Base-by-base conservation (phyloP, 2,329 filamentous ascomycete genomes). In the Apiospora aurea region DNA sequence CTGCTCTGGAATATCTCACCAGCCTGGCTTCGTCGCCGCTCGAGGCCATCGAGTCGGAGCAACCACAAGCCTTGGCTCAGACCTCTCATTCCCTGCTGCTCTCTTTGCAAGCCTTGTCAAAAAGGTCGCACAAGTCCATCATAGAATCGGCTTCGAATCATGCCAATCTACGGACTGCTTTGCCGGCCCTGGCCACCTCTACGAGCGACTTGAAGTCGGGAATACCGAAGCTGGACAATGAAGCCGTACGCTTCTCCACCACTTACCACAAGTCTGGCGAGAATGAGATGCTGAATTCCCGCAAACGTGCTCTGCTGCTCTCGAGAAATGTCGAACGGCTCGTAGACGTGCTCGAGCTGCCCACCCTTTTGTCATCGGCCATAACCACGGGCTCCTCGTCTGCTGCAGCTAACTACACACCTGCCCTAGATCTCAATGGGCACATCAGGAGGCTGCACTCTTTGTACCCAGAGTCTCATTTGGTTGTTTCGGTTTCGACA, bases 281-380 rank as follows among this genome's bases (percentile, higher is more conserved):
- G 73, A 92, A 91, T 75, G 88, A 91, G 69, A 86, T 94, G 0
- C 86, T 98, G 41, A 91, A 91, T 69, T 85, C 92, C 38, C 90
- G 96, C 75, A 94, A 93, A 78, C 92, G 93, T 79, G 93, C 94
- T 0, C 89, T 98, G 78, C 87, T 97, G 29, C 86, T 98, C 21
- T 90, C 94, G 24, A 89, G 94, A 67, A 98, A 98, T 80, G 92
- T 96, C 41, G 96, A 98, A 80, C 91, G 96, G 71, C 87, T 98
- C 3, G 93, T 95, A 43, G 95, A 98, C 80, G 92, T 98, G 44
- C 90, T 99, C 72, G 96, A 98, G 78, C 88, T 99, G 43, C 96
- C 96, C 0, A 91, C 93, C 0, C 85, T 98, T 46, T 88, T 99
- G 18, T 93, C 93, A 16, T 95, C 95, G 1, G 92, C 95, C 66